These are phyloP conservation scores for Talaromyces sp. DNA, from an alignment of 2,329 filamentous ascomycete species.

Conservation along the genomic window DNA sequence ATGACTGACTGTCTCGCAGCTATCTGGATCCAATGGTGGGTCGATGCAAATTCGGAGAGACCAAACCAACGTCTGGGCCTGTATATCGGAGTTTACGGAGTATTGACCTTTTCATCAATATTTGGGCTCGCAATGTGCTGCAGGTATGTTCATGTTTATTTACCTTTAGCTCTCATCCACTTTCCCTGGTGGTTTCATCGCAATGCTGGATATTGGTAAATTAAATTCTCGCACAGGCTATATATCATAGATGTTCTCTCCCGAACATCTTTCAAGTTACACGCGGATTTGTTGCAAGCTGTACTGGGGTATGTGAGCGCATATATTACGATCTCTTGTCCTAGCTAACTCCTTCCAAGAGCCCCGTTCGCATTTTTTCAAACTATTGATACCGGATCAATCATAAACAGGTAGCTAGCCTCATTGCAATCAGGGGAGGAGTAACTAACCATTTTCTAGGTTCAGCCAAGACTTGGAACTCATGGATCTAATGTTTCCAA, in stretches of 20 bases:
- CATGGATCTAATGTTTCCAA: constrained; percentile 40
- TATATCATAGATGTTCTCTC: not conserved
- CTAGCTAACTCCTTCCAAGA: not conserved
- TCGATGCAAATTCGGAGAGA: not conserved
- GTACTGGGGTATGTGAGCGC: not conserved
- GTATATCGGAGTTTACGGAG: constrained; percentile 3
- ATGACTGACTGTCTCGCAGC: not conserved
- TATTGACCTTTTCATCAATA: not conserved
- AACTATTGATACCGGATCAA: constrained; percentile 1
- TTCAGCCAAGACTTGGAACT: constrained; percentile 39
- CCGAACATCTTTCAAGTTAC: not conserved
- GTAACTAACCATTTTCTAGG: not conserved
- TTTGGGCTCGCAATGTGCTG: not conserved
- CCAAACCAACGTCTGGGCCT: not conserved
- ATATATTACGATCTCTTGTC: too few relatives aligned
- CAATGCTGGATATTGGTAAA: not conserved
- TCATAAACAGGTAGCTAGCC: constrained; percentile 3
- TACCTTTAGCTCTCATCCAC: not conserved
- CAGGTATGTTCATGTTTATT: not conserved
- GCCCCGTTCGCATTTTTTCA: constrained; percentile 6
- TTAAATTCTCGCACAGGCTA: not conserved
- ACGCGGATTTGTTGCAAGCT: not conserved
- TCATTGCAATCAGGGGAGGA: not conserved
- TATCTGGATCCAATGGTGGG: constrained; percentile 6
- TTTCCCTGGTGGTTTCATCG: not conserved